Evolutionary conservation across 2,329 filamentous ascomycete species (phyloP).

Genomic region (Colletotrichum navitas): DNA sequence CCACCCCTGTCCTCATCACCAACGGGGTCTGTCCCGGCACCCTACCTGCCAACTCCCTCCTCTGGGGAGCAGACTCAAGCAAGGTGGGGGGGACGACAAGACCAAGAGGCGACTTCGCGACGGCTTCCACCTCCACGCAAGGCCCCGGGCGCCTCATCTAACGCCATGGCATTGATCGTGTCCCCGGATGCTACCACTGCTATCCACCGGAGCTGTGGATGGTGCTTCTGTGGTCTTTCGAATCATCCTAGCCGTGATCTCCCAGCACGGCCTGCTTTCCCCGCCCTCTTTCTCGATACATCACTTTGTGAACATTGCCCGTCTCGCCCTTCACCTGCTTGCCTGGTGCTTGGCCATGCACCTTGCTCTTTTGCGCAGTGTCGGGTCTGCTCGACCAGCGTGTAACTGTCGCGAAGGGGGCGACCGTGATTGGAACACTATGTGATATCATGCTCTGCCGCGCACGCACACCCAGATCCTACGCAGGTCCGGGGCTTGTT

Average conservation of each 20-base stretch:
- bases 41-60: slow-evolving; percentile 26
- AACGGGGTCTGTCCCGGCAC: slow-evolving; percentile 30
- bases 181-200: slow-evolving; percentile 20
- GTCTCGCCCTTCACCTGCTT: slow-evolving; percentile 4
- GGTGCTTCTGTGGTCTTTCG: slow-evolving; percentile 42
- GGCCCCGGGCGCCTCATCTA: slow-evolving; percentile 37
- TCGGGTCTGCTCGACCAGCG: slow-evolving; percentile 17
- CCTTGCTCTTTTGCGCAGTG: slow-evolving; percentile 23
- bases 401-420: slow-evolving; percentile 17
- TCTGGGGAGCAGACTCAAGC: slow-evolving; percentile 1
- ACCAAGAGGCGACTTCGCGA: slow-evolving; percentile 18
- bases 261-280: not conserved
- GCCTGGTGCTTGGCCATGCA: slow-evolving; percentile 19
- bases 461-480: not conserved
- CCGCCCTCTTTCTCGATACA: slow-evolving; percentile 18
- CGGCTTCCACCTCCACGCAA: slow-evolving; percentile 28
- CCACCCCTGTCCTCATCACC: slow-evolving; percentile 6
- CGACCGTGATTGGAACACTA: slow-evolving; percentile 24
- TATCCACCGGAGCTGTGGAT: slow-evolving; percentile 10
- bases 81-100: slow-evolving; percentile 11
- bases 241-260: not conserved
- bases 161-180: slow-evolving; percentile 16
- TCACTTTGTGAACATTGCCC: slow-evolving; percentile 26
- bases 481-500: slow-evolving; percentile 33
- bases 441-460: slow-evolving; percentile 22